Base-by-base conservation (phyloP, 73 alveolate genomes). In the Paramecium primaurelia region DNA sequence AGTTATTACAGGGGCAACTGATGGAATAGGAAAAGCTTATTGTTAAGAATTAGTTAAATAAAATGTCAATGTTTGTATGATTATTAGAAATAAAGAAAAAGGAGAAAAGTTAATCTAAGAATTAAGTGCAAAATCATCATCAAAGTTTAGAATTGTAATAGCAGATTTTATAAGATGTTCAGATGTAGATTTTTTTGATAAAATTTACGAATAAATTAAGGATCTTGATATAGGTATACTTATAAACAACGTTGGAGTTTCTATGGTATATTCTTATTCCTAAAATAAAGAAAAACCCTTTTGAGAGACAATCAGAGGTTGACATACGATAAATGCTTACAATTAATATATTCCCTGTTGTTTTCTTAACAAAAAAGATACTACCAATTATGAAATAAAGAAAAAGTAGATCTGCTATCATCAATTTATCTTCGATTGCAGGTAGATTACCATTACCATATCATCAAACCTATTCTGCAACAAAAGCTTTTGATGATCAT, bases 11-110 rank as follows among this genome's bases (percentile, higher is more conserved):
- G 98, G 96, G 0, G 94, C 95, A 11, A 59, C 97, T 20, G 96
- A 94, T 92, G 96, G 96, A 22, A 94, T 95, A n/a, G 98, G 98
- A 49, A 68, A 86, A 37, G 93, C 93, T 30, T 95, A 75, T 93
- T 54, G 95, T 75, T 71, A 93, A 37, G 93, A 59, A 59, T 89
- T 95, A 26, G 96, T 95, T 11, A 64, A 71, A 54, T 44, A 87
- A 36, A 95, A 95, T 71, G 93, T 95, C 44, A 95, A 95, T 64
- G 58, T 95, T 10, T 75, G 94, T 34, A 77, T 86, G 34, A 92
- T 95, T 1, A 94, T 93, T 3, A 94, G 98, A 59, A 92, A 88
- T 64, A 42, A 45, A 20, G 47, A 80, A 22, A 80, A 80, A 47
- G 91, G 47, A 40, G 44, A 80, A 80, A 22, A 77, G 28, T 28